Base-by-base conservation (phyloP, 495 filamentous ascomycete species). In the Talaromyces proteolyticus region DNA sequence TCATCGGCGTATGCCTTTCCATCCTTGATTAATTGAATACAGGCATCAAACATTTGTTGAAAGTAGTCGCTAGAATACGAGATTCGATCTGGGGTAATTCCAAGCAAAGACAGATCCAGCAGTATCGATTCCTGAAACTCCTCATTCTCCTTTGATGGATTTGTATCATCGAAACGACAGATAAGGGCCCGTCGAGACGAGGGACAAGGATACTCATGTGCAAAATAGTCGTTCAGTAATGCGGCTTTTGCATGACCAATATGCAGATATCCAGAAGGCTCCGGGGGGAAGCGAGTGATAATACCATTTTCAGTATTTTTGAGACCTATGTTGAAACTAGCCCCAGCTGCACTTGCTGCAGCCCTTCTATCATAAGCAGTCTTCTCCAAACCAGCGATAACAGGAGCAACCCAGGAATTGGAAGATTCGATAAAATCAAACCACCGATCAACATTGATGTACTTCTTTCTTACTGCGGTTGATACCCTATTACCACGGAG, bases 241-340 rank as follows among this genome's bases (percentile, higher is more conserved):
- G 91, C 91, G 11, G 91, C 91, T 68, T 95, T 96, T 47, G 89
- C 89, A 67, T 95, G 91, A 44, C 91, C 91, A 49, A 95, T 94
- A 67, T 95, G 91, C 24, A 95, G 81, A 56, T 95, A 95, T 20
- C 90, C 90, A 46, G 92, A 95, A 56, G 93, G 93, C 82, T 98
- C 93, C 1, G 93, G 93, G n/a, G 92, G 84, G 72, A 98, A 98
- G 53, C 93, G 74, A 18, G 89, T 93, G 21, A 97, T 88, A 22
- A 97, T 91, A 6, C 91, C 93, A 64, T 92, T 88, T 36, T 88
- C 88, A 16, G 81, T 84, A 58, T 94, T 85, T 51, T 86, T 82
- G 17, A 98, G 78, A 2, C 84, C 87, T 1, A 34, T 14, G 59
- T 93, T 89, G 68, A 93, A 98, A 73, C 77, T 94, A 20, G 77